Evolutionary conservation across 2,329 filamentous ascomycete species (phyloP).

Genomic region (Rhynchosporium secalis): DNA sequence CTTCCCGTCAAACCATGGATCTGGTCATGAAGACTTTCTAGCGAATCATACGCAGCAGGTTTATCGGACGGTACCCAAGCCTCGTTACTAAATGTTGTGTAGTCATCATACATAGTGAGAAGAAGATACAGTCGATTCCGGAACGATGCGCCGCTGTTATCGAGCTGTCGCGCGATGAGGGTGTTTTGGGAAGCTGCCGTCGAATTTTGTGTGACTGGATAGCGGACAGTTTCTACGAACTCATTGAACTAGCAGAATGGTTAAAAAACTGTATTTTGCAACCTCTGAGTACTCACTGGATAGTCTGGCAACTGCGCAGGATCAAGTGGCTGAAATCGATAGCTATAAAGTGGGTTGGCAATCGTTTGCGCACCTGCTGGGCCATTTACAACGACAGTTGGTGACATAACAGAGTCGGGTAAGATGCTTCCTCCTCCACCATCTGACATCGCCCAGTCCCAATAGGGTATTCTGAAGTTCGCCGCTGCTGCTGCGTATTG

Average conservation of each 20-base stretch:
- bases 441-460: conserved; percentile 50
- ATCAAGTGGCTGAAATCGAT: conserved; percentile 47
- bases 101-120: conserved; percentile 67
- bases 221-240: conserved; percentile 61
- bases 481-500: conserved; percentile 47
- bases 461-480: conserved; percentile 48
- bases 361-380: conserved; percentile 48
- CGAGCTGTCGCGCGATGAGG: conserved; percentile 52
- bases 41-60: conserved; percentile 55
- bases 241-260: conserved; percentile 50
- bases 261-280: background rate
- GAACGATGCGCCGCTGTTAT: conserved; percentile 54
- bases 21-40: conserved; percentile 64
- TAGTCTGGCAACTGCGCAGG: conserved; percentile 55
- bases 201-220: conserved; percentile 45
- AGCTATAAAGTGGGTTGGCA: conserved; percentile 55
- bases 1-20: conserved; percentile 60
- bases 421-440: conserved; percentile 50
- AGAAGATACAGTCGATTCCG: conserved; percentile 67
- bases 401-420: conserved; percentile 48
- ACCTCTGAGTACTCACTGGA: conserved; percentile 50
- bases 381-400: conserved; percentile 51
- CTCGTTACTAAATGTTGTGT: conserved; percentile 69
- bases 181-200: conserved; percentile 59
- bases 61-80: conserved; percentile 53